Conservation (phyloP, 768 basidiomycete species). For the Amanita phalloides region DNA sequence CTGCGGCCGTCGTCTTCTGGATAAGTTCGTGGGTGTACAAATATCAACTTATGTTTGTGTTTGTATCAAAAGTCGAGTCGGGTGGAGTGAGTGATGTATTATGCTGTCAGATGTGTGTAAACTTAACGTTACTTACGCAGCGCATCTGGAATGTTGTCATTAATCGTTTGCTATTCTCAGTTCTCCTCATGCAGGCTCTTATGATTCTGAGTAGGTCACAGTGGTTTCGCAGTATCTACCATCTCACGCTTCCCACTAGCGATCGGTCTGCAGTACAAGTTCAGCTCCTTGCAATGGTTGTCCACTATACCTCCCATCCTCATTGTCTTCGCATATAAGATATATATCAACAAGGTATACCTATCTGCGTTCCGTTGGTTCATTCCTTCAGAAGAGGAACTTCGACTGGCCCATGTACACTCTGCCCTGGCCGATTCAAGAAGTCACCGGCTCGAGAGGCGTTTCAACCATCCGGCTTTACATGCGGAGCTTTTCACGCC, state of each 20-base stretch:
- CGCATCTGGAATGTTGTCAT: conserved; percentile 90
- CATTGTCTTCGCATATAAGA: conserved; percentile 72
- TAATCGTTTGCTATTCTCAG: conserved; percentile 74
- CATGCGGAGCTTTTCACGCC: conserved; percentile 81
- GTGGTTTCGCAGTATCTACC: neutral
- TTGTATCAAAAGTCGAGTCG: conserved; percentile 78
- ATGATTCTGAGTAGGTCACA: conserved; percentile 72
- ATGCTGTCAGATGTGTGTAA: conserved; percentile 2
- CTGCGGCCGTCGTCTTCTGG: conserved; percentile 83
- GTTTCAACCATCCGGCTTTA: conserved; percentile 93
- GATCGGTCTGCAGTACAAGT: conserved; percentile 73
- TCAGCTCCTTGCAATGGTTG: conserved; percentile 69
- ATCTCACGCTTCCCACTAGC: conserved; percentile 31
- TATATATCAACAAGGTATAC: conserved; percentile 66
- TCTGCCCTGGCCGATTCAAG: conserved; percentile 67
- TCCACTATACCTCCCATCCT: conserved; percentile 82
- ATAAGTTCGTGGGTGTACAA: conserved; percentile 83
- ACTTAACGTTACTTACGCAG: conserved; percentile 23
- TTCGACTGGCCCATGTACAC: conserved; percentile 63
- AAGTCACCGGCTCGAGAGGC: conserved; percentile 70
- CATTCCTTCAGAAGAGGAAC: conserved; percentile 72
- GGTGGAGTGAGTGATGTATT: conserved; percentile 62
- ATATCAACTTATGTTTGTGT: conserved; percentile 96
- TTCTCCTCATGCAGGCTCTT: conserved; percentile 79
- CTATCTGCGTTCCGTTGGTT: conserved; percentile 68